Evolutionary conservation across 1,139 yeast genomes (phyloP), one percentile per base, ranked within the genome.

Genomic region (Pneumocystis carinii): DNA sequence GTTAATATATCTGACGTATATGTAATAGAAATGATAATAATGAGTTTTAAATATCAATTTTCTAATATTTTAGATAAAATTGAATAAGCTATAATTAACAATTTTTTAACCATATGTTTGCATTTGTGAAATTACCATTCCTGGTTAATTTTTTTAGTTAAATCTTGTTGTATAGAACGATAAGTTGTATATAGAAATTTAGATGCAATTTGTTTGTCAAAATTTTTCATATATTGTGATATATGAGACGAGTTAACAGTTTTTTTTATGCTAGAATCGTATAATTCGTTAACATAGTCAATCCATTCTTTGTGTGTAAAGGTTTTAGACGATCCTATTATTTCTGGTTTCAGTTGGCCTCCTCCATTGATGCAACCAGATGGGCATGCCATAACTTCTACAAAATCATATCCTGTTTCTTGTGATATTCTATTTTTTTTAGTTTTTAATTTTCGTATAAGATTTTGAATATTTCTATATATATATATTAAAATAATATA

Each of bases 301-400:
- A 65, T 59, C 66, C 66, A 65, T 10, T 60, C 66, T 15, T 58
- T 57, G 14, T 58, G 41, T 8, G 64, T 38, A 48, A 59, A 41
- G 10, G 36, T 41, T 35, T 57, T 55, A 3, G 48, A 32, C n/a
- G 36, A 37, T 24, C n/a, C 59, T n/a, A 36, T 10, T 8, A 38
- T 19, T 10, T 61, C 60, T 8, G 65, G 65, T 35, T 61, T 59
- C 29, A 87, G 84, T 70, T 90, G 92, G 0, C 99, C 99, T 19
- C 98, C 97, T 8, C 99, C 99, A 71, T 92, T 92, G 65, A 90
- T 87, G 71, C 98, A 92, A 0, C 98, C 99, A 53, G 88, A 89
- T 2, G 98, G 98, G 73, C 98, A 92, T 0, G 98, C 98, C 97
- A 90, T 90, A 48, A 92, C 87, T 70, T 92, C 98, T 4, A 92